Evolutionary conservation across 192 early-diverging fungal genomes (phyloP).

Genomic region (Coemansia sp.): DNA sequence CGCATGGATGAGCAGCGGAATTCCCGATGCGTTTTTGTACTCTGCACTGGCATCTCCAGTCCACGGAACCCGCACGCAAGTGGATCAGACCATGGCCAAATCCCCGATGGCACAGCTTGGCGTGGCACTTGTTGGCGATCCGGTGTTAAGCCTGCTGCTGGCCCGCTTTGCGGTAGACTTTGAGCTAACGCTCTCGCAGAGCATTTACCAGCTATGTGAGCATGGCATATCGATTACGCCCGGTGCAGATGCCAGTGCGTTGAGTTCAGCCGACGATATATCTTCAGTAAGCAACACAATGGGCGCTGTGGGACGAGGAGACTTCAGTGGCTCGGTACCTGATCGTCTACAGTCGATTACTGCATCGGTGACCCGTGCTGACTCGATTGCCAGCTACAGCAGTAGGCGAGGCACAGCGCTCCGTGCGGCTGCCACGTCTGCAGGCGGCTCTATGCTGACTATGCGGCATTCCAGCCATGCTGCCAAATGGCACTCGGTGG

Average conservation of each 20-base stretch:
- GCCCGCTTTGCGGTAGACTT: slow-evolving; percentile 46
- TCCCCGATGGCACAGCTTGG: slow-evolving; percentile 33
- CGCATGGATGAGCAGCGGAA: slow-evolving; percentile 43
- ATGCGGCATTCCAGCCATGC: slow-evolving; percentile 16
- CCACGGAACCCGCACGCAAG: slow-evolving; percentile 21
- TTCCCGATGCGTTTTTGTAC: slow-evolving; percentile 37
- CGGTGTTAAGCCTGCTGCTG: slow-evolving; percentile 40
- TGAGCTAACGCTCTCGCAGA: slow-evolving; percentile 50
- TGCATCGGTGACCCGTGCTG: slow-evolving; percentile 21
- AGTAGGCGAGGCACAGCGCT: slow-evolving; percentile 14
- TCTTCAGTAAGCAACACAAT: slow-evolving; percentile 22
- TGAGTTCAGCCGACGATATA: slow-evolving; percentile 16
- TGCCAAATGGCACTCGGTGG: slow-evolving; percentile 39
- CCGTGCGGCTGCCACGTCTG: background rate
- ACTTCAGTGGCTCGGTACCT: background rate
- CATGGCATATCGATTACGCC: slow-evolving; percentile 38
- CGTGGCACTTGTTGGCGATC: slow-evolving; percentile 31
- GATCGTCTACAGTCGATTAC: slow-evolving; percentile 33
- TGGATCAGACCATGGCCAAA: slow-evolving; percentile 9
- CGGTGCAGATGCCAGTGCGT: slow-evolving; percentile 15
- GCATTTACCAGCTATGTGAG: slow-evolving; percentile 53
- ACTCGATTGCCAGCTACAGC: slow-evolving; percentile 39
- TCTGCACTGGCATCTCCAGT: slow-evolving; percentile 16
- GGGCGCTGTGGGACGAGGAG: background rate
- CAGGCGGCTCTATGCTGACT: slow-evolving; percentile 7